Base-by-base conservation (phyloP, 2,329 filamentous ascomycete species). In the Leptographium galeiforme region DNA sequence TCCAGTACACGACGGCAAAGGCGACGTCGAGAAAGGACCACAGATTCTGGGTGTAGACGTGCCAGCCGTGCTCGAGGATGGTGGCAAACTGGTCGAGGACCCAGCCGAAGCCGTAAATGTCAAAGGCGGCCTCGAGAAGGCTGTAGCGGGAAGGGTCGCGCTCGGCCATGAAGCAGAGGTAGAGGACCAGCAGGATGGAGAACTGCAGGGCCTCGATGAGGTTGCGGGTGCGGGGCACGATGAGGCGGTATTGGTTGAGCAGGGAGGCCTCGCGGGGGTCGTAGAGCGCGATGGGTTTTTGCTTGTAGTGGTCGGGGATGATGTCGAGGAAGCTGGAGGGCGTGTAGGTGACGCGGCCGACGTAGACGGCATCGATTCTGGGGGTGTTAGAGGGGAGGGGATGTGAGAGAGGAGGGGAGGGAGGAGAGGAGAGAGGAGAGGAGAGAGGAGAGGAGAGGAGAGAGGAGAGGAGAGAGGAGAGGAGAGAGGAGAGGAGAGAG, bases 11-110 rank as follows among this genome's bases (percentile, higher is more conserved):
- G 44, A 74, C 61, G n/a, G 82, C 77, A 61, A 91, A 94, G 6
- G 80, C 81, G 48, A 91, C 81, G 64, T 93, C 88, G 16, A 94
- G 76, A 61, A 94, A 93, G 0, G 87, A 89, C 88, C 88, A 94
- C 4, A 94, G 70, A 60, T 93, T 91, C 64, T 94, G 87, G 0
- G 87, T 89, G 62, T 93, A 90, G 1, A 93, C 87, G 55, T 81
- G 79, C 78, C 77, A 81, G 48, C 78, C 80, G 63, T 93, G 87
- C 58, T 87, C 87, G 16, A 88, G 66, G 33, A 89, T 83, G 0
- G 85, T 87, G 2, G 85, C 83, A 61, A 88, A 79, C 62, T 89
- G 85, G 63, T 91, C 86, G 36, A 90, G 69, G 3, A 81, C 81
- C 87, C 88, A 93, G 18, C 88, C 88, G 57, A 84, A 78, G 1